Conservation (phyloP, 768 basidiomycete genomes). For the Royoungia palumana region DNA sequence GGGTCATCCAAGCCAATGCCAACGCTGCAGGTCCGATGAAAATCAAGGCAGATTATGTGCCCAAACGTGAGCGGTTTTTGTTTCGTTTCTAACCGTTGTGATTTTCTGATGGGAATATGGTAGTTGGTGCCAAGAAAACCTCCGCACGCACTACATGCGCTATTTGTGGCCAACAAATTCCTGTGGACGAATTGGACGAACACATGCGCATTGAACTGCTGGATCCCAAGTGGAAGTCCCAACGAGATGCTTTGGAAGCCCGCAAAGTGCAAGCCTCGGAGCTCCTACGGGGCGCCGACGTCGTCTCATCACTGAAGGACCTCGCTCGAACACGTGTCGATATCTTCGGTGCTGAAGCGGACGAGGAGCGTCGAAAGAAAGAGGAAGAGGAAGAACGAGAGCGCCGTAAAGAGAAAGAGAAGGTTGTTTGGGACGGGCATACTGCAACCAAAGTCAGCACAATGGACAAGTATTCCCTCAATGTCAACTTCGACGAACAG, state of each 20-base stretch:
- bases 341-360: slow-evolving; percentile 92
- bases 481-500: slow-evolving; percentile 96
- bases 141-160: slow-evolving; percentile 80
- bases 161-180: slow-evolving; percentile 94
- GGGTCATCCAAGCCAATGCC: slow-evolving; percentile 76
- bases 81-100: neutral
- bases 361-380: slow-evolving; percentile 82
- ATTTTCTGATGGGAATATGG: slow-evolving; percentile 6
- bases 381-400: slow-evolving; percentile 86
- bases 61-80: slow-evolving; percentile 65
- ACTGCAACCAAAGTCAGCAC: slow-evolving; percentile 91
- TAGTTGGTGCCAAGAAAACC: slow-evolving; percentile 63
- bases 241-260: slow-evolving; percentile 83
- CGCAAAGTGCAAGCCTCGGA: slow-evolving; percentile 89
- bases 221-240: slow-evolving; percentile 98
- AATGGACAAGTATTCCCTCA: slow-evolving; percentile 88
- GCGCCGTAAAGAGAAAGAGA: slow-evolving; percentile 84
- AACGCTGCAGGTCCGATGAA: slow-evolving; percentile 83
- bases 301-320: slow-evolving; percentile 87
- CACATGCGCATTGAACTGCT: slow-evolving; percentile 98
- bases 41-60: slow-evolving; percentile 94
- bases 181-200: slow-evolving; percentile 92
- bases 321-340: slow-evolving; percentile 95
- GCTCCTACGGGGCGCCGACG: slow-evolving; percentile 87
- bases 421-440: slow-evolving; percentile 98